Evolutionary conservation across 306 rosid genomes (phyloP).

Genomic region (Luffa acutangula): DNA sequence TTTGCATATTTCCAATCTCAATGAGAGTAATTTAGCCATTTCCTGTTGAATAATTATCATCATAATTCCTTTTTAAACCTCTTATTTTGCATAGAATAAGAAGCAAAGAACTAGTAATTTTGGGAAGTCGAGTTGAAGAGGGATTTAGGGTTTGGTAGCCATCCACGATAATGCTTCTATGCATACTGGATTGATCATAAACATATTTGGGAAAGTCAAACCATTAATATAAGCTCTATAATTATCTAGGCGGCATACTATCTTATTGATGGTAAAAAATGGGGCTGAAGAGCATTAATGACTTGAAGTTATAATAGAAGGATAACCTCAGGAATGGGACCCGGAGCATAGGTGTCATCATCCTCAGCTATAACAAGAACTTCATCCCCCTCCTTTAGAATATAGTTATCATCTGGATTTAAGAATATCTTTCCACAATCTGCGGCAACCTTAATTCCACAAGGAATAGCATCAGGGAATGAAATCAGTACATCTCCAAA

Average conservation of each 20-base stretch:
- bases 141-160: neutral
- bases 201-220: constrained; percentile 6
- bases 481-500: constrained; percentile 67
- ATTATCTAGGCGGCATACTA: neutral
- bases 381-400: constrained; percentile 81
- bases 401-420: constrained; percentile 79
- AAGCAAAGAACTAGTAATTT: neutral
- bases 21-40: neutral
- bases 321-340: constrained; percentile 70
- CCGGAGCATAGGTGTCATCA: constrained; percentile 89
- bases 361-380: constrained; percentile 96
- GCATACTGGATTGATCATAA: neutral
- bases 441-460: constrained; percentile 88
- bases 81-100: neutral
- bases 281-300: constrained; percentile 13
- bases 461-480: constrained; percentile 94
- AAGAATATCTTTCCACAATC: constrained; percentile 71
- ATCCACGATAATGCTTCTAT: neutral
- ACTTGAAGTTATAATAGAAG: constrained; percentile 5
- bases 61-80: neutral
- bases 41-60: neutral
- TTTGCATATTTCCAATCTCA: neutral
- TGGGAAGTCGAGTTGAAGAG: neutral
- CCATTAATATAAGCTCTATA: neutral
- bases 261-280: neutral